These are phyloP conservation scores for Trametes coccinea DNA, from an alignment of 768 basidiomycete species.

Conservation along the genomic window DNA sequence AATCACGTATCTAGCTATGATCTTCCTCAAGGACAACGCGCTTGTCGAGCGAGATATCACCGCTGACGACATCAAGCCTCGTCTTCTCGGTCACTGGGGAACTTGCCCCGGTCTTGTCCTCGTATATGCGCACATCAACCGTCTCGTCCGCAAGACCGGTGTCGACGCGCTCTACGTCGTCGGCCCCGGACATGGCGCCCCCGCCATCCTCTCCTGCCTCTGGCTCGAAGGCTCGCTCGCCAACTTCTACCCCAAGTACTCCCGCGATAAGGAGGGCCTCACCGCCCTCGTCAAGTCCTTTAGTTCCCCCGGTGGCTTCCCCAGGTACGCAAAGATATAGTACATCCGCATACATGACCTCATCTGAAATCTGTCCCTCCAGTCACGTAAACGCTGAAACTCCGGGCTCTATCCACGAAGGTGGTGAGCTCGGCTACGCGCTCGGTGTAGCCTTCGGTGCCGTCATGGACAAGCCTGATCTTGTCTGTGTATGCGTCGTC, in stretches of 20 bases:
- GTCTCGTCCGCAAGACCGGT: constrained; percentile 55
- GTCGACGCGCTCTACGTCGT: constrained; percentile 75
- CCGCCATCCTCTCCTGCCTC: constrained; percentile 80
- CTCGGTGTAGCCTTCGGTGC: constrained; percentile 84
- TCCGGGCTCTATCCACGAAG: constrained; percentile 90
- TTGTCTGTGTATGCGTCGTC: constrained; percentile 78
- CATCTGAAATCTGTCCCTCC: constrained; percentile 1
- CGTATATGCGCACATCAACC: constrained; percentile 51
- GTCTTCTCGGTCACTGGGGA: constrained; percentile 84
- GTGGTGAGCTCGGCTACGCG: constrained; percentile 88
- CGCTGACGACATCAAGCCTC: constrained; percentile 74
- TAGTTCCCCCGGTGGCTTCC: constrained; percentile 82
- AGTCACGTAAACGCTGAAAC: constrained; percentile 82
- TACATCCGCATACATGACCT: background rate
- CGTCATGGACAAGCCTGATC: constrained; percentile 88
- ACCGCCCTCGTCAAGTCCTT: constrained; percentile 71
- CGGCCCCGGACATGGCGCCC: constrained; percentile 88
- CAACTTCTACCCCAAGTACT: constrained; percentile 56
- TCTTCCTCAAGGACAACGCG: constrained; percentile 76
- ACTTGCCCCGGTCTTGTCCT: constrained; percentile 79
- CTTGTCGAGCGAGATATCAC: constrained; percentile 61
- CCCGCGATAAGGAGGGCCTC: constrained; percentile 58
- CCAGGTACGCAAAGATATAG: constrained; percentile 49
- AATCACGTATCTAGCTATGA: constrained; percentile 59
- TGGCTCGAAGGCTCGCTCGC: constrained; percentile 81